A percentile compares a stretch with the other conserved stretches of the same genome.
Evolutionary conservation across 228 moss, liverwort and hornwort species (phyloP).

Genomic region (Sphagnum fallax): DNA sequence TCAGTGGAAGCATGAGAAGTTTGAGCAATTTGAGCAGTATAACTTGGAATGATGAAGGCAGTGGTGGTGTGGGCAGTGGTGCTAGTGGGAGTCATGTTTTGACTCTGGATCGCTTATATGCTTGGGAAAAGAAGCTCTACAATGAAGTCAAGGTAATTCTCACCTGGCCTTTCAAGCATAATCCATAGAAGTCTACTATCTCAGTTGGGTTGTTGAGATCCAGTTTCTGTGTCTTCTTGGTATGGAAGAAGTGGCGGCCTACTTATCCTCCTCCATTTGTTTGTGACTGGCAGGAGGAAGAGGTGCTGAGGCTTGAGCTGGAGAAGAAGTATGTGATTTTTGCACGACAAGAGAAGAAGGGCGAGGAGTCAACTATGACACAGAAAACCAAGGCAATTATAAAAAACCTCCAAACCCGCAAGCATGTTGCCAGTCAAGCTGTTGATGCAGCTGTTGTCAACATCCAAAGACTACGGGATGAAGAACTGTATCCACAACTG

Average conservation of each 20-base stretch:
- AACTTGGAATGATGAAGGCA: slow-evolving; percentile 55
- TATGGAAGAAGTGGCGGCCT: too few species aligned
- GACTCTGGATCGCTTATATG: slow-evolving; percentile 66
- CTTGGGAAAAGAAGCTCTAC: slow-evolving; percentile 78
- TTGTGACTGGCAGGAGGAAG: slow-evolving; percentile 41
- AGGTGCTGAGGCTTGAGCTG: slow-evolving; percentile 62
- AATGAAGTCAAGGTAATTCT: slow-evolving; percentile 68
- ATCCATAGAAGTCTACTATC: too few species aligned
- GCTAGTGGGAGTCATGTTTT: slow-evolving; percentile 46
- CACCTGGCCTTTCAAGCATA: too few species aligned
- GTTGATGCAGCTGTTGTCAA: slow-evolving; percentile 63
- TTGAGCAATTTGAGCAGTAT: slow-evolving; percentile 36
- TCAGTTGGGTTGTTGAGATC: too few species aligned
- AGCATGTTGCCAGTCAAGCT: slow-evolving; percentile 73
- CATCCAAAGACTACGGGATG: slow-evolving; percentile 66
- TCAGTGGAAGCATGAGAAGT: slow-evolving; percentile 24
- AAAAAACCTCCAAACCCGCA: slow-evolving; percentile 63
- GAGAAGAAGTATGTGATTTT: slow-evolving; percentile 55
- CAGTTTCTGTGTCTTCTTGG: too few species aligned
- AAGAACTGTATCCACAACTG: slow-evolving; percentile 66
- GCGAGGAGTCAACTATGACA: slow-evolving; percentile 64
- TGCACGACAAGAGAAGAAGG: slow-evolving; percentile 67
- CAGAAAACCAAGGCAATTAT: slow-evolving; percentile 66
- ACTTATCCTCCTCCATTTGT: too few species aligned
- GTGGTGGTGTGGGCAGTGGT: slow-evolving; percentile 1